These are phyloP conservation scores for Ogataea nakhonphanomensis DNA, from an alignment of 805 yeast species.

Conservation along the genomic window DNA sequence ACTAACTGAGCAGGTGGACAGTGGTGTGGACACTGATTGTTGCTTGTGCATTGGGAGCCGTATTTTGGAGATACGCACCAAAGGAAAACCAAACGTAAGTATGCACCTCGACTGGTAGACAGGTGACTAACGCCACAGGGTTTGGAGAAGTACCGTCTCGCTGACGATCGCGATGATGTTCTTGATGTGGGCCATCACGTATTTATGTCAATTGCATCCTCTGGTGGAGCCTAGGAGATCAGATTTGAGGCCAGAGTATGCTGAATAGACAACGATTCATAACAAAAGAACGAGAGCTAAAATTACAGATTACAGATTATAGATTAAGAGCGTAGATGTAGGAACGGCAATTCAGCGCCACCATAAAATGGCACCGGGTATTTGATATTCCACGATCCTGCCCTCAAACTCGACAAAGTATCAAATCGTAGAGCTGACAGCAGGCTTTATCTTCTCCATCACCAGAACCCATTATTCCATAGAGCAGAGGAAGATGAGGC, in stretches of 20 bases:
- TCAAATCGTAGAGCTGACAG: conserved; percentile 22
- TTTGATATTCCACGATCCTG: conserved; percentile 25
- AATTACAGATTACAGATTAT: neutral
- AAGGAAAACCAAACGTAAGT: conserved; percentile 69
- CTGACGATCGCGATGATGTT: conserved; percentile 61
- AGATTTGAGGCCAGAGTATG: conserved; percentile 80
- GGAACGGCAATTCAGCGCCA: conserved; percentile 9
- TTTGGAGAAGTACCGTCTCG: conserved; percentile 73
- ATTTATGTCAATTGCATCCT: conserved; percentile 84
- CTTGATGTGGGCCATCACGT: conserved; percentile 78
- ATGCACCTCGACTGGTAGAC: neutral
- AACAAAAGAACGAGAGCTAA: neutral
- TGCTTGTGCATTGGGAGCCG: conserved; percentile 55
- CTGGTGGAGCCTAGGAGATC: conserved; percentile 87
- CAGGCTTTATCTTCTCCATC: conserved; percentile 32
- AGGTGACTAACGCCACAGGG: conserved; percentile 32
- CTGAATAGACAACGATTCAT: conserved; percentile 27
- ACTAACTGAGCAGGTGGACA: conserved; percentile 49
- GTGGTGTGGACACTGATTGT: conserved; percentile 62
- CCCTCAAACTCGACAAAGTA: conserved; percentile 23
- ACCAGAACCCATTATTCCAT: conserved; percentile 33
- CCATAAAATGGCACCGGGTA: conserved; percentile 6
- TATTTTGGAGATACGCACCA: conserved; percentile 85
- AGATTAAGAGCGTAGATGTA: conserved; percentile 2
- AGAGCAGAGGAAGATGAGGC: conserved; percentile 30